Conservation (phyloP, 306 rosid genomes). For the Geum urbanum region DNA sequence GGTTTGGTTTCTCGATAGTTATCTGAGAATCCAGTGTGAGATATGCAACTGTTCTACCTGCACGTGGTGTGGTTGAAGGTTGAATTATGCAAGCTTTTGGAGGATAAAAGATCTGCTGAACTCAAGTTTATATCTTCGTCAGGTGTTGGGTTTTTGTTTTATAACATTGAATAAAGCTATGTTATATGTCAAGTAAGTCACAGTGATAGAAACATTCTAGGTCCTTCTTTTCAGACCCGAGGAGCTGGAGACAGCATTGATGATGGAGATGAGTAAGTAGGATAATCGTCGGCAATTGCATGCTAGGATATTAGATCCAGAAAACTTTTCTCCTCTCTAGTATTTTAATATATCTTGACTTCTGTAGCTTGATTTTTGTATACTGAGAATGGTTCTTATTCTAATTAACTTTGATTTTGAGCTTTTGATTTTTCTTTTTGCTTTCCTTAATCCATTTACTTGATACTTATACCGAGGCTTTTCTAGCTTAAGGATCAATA, state of each 20-base stretch:
- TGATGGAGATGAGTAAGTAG: constrained; percentile 96
- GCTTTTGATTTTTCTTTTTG: not conserved
- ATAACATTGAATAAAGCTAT: not conserved
- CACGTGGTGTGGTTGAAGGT: constrained; percentile 89
- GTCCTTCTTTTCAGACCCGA: constrained; percentile 65
- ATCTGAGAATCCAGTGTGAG: constrained; percentile 17
- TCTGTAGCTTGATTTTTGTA: not conserved
- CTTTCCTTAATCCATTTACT: constrained; percentile 8
- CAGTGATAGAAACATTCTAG: constrained; percentile 17
- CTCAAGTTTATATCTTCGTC: constrained; percentile 54
- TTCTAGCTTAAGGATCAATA: no score
- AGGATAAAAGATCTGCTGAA: constrained; percentile 84
- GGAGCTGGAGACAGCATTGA: constrained; percentile 95
- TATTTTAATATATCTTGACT: not conserved
- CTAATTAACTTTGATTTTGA: not conserved
- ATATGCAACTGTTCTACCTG: constrained; percentile 31
- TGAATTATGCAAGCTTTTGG: constrained; percentile 81
- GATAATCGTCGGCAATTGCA: constrained; percentile 92
- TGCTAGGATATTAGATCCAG: constrained; percentile 63
- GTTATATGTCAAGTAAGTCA: not conserved
- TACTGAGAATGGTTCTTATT: not conserved
- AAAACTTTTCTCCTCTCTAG: constrained; percentile 5
- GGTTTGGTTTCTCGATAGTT: no score
- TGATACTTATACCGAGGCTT: not conserved
- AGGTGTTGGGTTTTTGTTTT: constrained; percentile 7